These are phyloP conservation scores for Bassia scoparia DNA, from an alignment of 148 eudicot species.

Conservation along the genomic window DNA sequence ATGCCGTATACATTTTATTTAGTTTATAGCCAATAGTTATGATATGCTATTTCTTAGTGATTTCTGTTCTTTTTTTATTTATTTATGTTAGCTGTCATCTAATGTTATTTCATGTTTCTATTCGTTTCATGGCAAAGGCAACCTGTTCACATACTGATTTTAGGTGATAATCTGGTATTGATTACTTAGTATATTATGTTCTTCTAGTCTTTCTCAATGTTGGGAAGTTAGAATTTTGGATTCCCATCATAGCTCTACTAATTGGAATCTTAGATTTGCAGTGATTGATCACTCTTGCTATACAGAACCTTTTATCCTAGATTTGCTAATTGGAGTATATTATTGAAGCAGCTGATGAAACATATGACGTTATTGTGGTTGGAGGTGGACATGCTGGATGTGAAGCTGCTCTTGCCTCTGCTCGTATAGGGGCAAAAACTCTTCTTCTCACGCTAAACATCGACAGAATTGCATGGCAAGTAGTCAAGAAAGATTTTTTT, in stretches of 20 bases:
- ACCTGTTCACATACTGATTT: too few relatives aligned
- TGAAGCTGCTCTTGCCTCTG: conserved; percentile 99
- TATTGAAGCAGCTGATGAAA: conserved; percentile 49
- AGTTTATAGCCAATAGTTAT: too few relatives aligned
- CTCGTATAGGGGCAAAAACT: conserved; percentile 91
- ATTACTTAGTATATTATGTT: too few relatives aligned
- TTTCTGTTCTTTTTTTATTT: background rate
- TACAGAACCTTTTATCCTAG: background rate
- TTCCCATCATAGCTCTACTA: too few relatives aligned
- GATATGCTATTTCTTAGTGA: background rate
- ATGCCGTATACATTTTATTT: too few relatives aligned
- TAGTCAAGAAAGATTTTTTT: too few relatives aligned
- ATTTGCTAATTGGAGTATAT: conserved; percentile 35
- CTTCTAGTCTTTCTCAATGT: too few relatives aligned
- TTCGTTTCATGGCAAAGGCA: too few relatives aligned
- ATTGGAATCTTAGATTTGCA: too few relatives aligned
- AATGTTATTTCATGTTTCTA: too few relatives aligned
- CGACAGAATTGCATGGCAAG: conserved; percentile 99
- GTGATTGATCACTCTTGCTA: conserved; percentile 1
- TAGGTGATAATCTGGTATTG: too few relatives aligned
- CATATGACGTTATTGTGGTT: conserved; percentile 89
- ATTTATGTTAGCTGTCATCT: background rate
- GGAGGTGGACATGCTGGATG: conserved; percentile 99
- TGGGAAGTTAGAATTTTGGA: too few relatives aligned
- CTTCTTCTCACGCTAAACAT: conserved; percentile 93